Conservation (phyloP, 306 rosid genomes). For the Mimosa pudica region DNA sequence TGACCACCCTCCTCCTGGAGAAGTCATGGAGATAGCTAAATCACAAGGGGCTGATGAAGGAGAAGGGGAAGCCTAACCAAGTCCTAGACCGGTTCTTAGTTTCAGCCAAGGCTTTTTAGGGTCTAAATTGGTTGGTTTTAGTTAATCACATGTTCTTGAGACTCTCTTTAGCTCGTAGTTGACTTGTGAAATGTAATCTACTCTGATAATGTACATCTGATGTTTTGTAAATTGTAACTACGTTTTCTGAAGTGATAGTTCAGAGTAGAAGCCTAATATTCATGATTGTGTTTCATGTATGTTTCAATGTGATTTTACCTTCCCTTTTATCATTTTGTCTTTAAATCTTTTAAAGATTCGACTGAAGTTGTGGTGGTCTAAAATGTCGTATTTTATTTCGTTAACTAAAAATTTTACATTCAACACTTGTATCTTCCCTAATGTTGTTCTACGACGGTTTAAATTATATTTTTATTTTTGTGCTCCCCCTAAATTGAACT, state of each 20-base stretch:
- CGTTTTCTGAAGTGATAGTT: neutral
- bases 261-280: neutral
- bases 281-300: neutral
- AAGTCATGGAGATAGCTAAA: slow-evolving; percentile 73
- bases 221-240: slow-evolving; percentile 5
- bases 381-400: neutral
- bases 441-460: neutral
- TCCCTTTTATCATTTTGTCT: neutral
- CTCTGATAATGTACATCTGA: neutral
- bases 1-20: slow-evolving; percentile 98
- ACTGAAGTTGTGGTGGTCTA: neutral
- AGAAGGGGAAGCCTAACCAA: slow-evolving; percentile 43
- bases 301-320: neutral
- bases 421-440: neutral
- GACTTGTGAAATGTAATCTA: slow-evolving; percentile 10
- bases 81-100: neutral
- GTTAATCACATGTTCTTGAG: slow-evolving; percentile 22
- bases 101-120: neutral
- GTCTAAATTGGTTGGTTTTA: slow-evolving; percentile 28
- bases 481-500: too few species aligned
- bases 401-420: neutral
- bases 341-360: neutral
- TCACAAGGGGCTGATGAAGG: slow-evolving; percentile 52
- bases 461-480: too few species aligned
- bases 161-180: slow-evolving; percentile 2